These are phyloP conservation scores for Silene coronaria DNA, from an alignment of 179 eudicot species.

Conservation along the genomic window DNA sequence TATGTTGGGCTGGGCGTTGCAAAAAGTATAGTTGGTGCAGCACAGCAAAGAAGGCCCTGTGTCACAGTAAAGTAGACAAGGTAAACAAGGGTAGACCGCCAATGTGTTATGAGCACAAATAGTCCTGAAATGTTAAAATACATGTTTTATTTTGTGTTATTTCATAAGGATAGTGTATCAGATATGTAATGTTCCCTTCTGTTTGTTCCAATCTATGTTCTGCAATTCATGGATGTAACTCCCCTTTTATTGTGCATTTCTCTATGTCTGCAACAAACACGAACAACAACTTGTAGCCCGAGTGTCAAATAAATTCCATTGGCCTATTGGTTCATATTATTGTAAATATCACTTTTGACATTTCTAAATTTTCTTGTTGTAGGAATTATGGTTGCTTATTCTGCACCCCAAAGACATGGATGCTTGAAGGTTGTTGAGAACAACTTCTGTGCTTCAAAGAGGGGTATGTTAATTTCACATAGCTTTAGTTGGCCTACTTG, in stretches of 20 bases:
- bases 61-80: background rate
- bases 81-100: background rate
- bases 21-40: conserved; percentile 6
- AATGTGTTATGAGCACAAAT: background rate
- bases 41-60: background rate
- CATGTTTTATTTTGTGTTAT: background rate
- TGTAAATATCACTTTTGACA: background rate
- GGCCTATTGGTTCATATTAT: conserved; percentile 9
- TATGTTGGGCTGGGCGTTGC: no score
- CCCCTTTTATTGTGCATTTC: no score
- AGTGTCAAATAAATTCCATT: background rate
- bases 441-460: conserved; percentile 82
- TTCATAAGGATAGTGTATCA: background rate
- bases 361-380: conserved; percentile 25
- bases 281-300: background rate
- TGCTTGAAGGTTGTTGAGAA: conserved; percentile 90
- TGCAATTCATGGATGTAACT: background rate
- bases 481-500: background rate
- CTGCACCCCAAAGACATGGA: conserved; percentile 76
- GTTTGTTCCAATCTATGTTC: background rate
- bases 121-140: background rate
- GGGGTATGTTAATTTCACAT: conserved; percentile 46
- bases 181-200: background rate
- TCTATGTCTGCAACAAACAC: background rate
- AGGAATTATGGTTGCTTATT: conserved; percentile 76